A percentile compares a stretch with the other conserved stretches of the same genome.
These are phyloP conservation scores for Candida lessepsii DNA, from an alignment of 805 yeast species.

Conservation along the genomic window DNA sequence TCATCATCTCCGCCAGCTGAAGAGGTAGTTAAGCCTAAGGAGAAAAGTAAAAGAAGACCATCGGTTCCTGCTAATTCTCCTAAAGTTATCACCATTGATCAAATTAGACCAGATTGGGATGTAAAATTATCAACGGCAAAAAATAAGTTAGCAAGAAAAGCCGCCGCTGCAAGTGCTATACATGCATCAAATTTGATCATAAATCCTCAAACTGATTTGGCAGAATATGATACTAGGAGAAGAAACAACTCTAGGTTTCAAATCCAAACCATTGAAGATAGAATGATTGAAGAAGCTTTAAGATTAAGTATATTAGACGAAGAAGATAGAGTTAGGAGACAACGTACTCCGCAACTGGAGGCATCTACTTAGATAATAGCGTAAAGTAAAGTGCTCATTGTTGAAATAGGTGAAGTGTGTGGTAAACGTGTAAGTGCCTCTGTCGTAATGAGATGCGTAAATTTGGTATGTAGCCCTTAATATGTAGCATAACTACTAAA, in stretches of 20 bases:
- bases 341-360: slow-evolving; percentile 9
- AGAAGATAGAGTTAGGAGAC: slow-evolving; percentile 46
- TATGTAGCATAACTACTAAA: no score
- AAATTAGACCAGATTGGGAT: slow-evolving; percentile 93
- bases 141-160: slow-evolving; percentile 72
- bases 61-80: slow-evolving; percentile 68
- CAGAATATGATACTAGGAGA: slow-evolving; percentile 18
- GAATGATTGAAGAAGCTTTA: slow-evolving; percentile 84
- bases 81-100: slow-evolving; percentile 74
- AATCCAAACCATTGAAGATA: slow-evolving; percentile 46
- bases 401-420: no score
- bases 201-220: slow-evolving; percentile 19
- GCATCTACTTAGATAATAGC: neutral
- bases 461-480: no score
- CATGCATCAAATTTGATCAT: slow-evolving; percentile 81
- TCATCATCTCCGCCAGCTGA: slow-evolving; percentile 11
- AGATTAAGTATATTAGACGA: slow-evolving; percentile 71
- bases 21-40: neutral
- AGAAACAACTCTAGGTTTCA: slow-evolving; percentile 9
- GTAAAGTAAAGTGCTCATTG: no score
- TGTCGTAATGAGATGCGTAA: no score
- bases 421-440: no score
- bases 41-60: slow-evolving; percentile 22
- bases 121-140: slow-evolving; percentile 68
- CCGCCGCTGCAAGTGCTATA: slow-evolving; percentile 92